Conservation (phyloP, 148 eudicot species). For the Cornus kousa region DNA sequence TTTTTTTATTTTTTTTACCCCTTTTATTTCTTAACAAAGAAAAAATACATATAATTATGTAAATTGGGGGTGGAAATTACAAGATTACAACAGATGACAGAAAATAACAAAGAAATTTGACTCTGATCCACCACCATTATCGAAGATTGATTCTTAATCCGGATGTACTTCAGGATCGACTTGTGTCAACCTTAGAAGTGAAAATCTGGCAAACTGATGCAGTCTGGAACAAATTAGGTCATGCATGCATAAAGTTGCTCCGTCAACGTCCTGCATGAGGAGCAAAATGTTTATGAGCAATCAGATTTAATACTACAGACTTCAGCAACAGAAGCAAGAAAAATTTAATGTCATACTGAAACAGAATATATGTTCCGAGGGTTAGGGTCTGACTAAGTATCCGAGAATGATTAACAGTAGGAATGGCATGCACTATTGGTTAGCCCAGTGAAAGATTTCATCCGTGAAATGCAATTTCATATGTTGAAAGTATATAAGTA, state of each 20-base stretch:
- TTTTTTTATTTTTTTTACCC: too few relatives aligned
- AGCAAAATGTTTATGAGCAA: background rate
- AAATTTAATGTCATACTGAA: background rate
- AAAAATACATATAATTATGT: slow-evolving; percentile 29
- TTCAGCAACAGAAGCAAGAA: background rate
- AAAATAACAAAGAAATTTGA: background rate
- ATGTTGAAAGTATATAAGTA: background rate
- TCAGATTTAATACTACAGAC: background rate
- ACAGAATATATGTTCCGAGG: background rate
- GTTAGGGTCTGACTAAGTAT: background rate
- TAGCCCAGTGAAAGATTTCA: too few relatives aligned
- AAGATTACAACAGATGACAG: slow-evolving; percentile 2
- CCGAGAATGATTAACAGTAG: background rate
- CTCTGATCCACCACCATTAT: background rate
- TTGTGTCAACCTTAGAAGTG: background rate
- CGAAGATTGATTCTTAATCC: background rate
- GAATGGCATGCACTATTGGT: too few relatives aligned
- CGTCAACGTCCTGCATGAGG: background rate
- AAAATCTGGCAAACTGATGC: background rate
- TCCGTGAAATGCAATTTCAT: background rate
- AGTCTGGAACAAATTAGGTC: background rate
- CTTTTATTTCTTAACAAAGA: slow-evolving; percentile 16
- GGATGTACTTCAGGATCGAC: background rate
- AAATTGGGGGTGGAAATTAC: slow-evolving; percentile 8
- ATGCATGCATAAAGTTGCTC: background rate